Base-by-base conservation (phyloP, 2,329 filamentous ascomycete genomes). In the Phialemonium atrogriseum region DNA sequence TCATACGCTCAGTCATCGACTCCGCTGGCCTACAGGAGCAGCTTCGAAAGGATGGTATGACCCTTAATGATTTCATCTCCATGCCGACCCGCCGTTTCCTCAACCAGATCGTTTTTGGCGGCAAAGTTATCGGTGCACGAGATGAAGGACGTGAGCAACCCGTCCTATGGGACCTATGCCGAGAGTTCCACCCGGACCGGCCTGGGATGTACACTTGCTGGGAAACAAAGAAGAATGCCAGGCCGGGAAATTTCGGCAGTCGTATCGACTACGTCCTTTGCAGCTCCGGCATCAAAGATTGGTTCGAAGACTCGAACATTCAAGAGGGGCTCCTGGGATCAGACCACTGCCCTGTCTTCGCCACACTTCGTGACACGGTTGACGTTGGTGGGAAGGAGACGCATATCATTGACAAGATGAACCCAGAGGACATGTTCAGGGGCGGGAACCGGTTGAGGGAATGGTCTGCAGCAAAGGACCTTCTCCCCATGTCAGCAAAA, bases 131-230 rank as follows among this genome's bases (percentile, higher is more conserved):
- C 8, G 79, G 79, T 0, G 59, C 72, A 21, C 70, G 77, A 36
- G 85, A 91, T 37, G 62, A 78, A 45, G 79, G 74, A 1, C 69
- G 82, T 42, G 80, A 88, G 50, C 46, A 66, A 10, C 75, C 85
- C 3, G 73, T 88, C 2, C 61, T 96, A 24, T 84, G 81, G 71
- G 91, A 98, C 58, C 65, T 93, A 12, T 88, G 84, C 45, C 74
- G 91, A 29, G 73, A 72, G 16, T 93, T 88, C 49, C 83, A 95
- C 49, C 82, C 84, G 1, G 59, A 64, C n/a, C 72, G 91, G 23
- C 66, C 68, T 39, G 86, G 86, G 38, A 96, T 98, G 91, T 96
- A 86, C 54, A 96, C 91, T 0, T 94, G 89, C 54, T 96, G 89
- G 89, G 87, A 96, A 41, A 88, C 85, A 30, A 88, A 84, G 53